Base-by-base conservation (phyloP, 2,329 filamentous ascomycete species). In the Cytospora piceae region DNA sequence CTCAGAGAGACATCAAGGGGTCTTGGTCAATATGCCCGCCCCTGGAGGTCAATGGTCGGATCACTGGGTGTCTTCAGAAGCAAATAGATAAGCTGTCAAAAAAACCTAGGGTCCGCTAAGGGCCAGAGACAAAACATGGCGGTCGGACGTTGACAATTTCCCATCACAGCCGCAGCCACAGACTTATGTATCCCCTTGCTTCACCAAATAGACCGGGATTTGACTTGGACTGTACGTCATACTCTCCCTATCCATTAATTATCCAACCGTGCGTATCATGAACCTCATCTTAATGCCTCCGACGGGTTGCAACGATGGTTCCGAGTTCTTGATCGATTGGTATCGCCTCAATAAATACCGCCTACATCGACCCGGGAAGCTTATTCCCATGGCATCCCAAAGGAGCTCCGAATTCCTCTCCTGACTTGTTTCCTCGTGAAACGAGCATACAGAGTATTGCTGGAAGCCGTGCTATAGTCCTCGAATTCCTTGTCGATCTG, bases 401-500 rank as follows among this genome's bases (percentile, higher is more conserved):
- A 34, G 32, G 8, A 6, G 32, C 32, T 34, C 7, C 8, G 11
- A 34, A 12, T 46, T 46, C 59, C 59, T 27, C 49, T 46, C 59
- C 59, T 34, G 32, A 8, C 32, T 11, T 2, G 8, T 9, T 11
- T 34, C 32, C 8, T 8, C 32, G n/a, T 34, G 8, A 34, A 2
- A 11, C 32, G 32, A 34, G 32, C 32, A 34, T 2, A 34, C 11
- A 34, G 32, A 34, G 8, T 12, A 34, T 12, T 9, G 32, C 31
- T 34, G 8, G 8, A 34, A 54, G 29, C 56, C 53, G 31, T 63
- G 39, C 60, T 57, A 51, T 57, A 29, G 49, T 37, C 49, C 39
- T 57, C 53, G 29, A 63, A 22, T 37, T 56, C 34, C 53, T 56
- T 57, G 46, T 56, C 20, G 37, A 32, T 39, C 39, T 22, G 52